Conservation (phyloP, 371 early-diverging fungal genomes). For the Mucor plumbeus region DNA sequence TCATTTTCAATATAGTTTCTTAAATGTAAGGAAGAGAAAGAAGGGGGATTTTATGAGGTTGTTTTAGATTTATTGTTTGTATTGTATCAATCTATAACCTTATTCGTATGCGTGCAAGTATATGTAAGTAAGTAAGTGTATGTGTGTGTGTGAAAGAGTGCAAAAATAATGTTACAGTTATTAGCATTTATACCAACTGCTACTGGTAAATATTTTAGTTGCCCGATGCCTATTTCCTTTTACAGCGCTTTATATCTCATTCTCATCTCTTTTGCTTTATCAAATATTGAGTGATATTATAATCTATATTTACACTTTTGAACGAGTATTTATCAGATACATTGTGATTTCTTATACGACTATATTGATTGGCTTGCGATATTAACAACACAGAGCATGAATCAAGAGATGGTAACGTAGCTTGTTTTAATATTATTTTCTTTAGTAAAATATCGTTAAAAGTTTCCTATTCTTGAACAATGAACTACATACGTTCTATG, state of each 20-base stretch:
- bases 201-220: background rate
- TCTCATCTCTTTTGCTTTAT: background rate
- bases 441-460: background rate
- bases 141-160: background rate
- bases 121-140: background rate
- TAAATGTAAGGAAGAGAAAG: background rate
- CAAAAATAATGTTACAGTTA: background rate
- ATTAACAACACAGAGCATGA: background rate
- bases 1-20: slow-evolving; percentile 9
- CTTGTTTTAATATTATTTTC: background rate
- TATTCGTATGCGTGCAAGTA: background rate
- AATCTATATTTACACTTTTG: background rate
- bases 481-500: background rate
- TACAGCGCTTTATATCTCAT: background rate
- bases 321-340: no score
- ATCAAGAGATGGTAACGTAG: background rate
- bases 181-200: background rate
- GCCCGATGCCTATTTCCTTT: slow-evolving; percentile 7
- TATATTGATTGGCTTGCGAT: no score
- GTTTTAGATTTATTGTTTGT: no score
- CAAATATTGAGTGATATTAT: background rate
- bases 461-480: background rate
- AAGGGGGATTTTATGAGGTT: background rate
- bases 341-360: no score
- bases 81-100: no score